These are phyloP conservation scores for Saccharomyces hybrid DNA, from an alignment of 1,139 yeast species.

Conservation along the genomic window DNA sequence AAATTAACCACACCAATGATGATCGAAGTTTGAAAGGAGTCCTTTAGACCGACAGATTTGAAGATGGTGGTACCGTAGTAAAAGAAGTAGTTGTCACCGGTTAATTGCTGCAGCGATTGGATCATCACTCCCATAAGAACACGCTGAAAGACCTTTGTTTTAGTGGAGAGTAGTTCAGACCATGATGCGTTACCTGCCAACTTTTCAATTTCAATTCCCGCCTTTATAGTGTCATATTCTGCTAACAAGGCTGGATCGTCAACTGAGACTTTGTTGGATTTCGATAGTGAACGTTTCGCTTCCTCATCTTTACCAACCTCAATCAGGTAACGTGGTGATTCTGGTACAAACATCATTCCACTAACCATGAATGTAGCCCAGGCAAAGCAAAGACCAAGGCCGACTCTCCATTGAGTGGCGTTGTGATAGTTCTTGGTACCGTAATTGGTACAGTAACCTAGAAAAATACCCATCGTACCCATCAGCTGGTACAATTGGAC, in stretches of 20 bases:
- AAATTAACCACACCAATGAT: slow-evolving; percentile 69
- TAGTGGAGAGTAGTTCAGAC: slow-evolving; percentile 30
- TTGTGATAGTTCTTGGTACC: slow-evolving; percentile 41
- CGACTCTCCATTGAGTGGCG: slow-evolving; percentile 52
- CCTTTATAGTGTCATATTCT: slow-evolving; percentile 52
- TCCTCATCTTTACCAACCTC: slow-evolving; percentile 44
- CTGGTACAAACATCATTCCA: slow-evolving; percentile 64
- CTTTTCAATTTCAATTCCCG: slow-evolving; percentile 45
- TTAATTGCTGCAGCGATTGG: slow-evolving; percentile 63
- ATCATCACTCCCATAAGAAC: slow-evolving; percentile 53
- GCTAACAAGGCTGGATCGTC: slow-evolving; percentile 41
- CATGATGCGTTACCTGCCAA: slow-evolving; percentile 33
- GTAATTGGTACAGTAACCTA: slow-evolving; percentile 52
- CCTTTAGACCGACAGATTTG: slow-evolving; percentile 61
- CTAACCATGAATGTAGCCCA: slow-evolving; percentile 35
- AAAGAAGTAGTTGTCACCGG: slow-evolving; percentile 72
- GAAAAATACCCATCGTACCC: slow-evolving; percentile 50
- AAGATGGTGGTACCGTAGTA: slow-evolving; percentile 69
- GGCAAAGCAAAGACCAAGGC: slow-evolving; percentile 42
- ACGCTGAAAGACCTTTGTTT: slow-evolving; percentile 45
- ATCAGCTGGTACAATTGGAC: slow-evolving; percentile 55
- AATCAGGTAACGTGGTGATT: slow-evolving; percentile 64
- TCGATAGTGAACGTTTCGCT: slow-evolving; percentile 44
- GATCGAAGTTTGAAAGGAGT: slow-evolving; percentile 65
- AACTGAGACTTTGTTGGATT: slow-evolving; percentile 38